Evolutionary conservation across 202 grass and related monocot genomes (phyloP).

Genomic region (Carex arenaria): DNA sequence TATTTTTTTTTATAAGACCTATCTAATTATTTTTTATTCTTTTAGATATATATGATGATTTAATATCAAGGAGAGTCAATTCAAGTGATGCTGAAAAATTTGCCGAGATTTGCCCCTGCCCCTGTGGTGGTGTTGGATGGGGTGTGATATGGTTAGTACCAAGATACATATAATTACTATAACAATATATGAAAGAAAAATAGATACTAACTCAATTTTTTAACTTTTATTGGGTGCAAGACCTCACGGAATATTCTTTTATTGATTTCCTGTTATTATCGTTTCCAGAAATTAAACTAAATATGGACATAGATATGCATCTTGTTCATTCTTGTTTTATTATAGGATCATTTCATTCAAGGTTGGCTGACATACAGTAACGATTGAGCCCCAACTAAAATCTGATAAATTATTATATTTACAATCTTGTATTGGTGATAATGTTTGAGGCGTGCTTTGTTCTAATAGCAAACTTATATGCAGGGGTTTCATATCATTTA

Average conservation of each 20-base stretch:
- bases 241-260: neutral
- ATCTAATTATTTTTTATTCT: constrained; percentile 8
- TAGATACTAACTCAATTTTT: neutral
- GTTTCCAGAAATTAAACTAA: neutral
- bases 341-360: neutral
- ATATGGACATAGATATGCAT: neutral
- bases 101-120: constrained; percentile 96
- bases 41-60: constrained; percentile 94
- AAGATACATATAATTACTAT: neutral
- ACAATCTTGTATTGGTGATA: neutral
- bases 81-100: constrained; percentile 99
- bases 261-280: neutral
- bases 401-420: neutral
- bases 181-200: neutral
- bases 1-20: neutral
- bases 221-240: neutral
- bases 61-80: constrained; percentile 97
- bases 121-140: constrained; percentile 83
- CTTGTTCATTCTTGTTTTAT: neutral
- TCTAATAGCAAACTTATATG: constrained; percentile 28
- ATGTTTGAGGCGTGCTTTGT: neutral
- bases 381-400: neutral
- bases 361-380: neutral
- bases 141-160: constrained; percentile 76
- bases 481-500: constrained; percentile 90